Conservation (phyloP, 2,329 filamentous ascomycete genomes). For the Aspergillus sp. region DNA sequence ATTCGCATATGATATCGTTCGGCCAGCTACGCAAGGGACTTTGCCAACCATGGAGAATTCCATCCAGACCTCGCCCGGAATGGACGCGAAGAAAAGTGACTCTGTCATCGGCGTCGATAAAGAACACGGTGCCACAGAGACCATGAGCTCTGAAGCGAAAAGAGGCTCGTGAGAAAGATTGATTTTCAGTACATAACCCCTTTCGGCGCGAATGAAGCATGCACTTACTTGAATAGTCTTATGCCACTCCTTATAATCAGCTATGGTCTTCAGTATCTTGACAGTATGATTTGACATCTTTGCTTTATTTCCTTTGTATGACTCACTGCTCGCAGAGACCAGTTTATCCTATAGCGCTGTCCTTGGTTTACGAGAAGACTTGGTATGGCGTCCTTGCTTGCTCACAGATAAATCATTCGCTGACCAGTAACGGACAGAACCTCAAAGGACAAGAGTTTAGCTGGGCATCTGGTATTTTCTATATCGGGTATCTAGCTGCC, state of each 20-base stretch:
- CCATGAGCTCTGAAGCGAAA: conserved; percentile 12
- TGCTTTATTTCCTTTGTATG: background rate
- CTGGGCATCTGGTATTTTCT: conserved; percentile 25
- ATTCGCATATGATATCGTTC: background rate
- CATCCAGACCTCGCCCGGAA: background rate
- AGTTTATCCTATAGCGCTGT: conserved; percentile 18
- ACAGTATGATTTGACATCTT: conserved; percentile 18
- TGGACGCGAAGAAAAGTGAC: background rate
- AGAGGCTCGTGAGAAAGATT: conserved; percentile 15
- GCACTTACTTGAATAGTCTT: conserved; percentile 5
- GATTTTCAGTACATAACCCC: conserved; percentile 10
- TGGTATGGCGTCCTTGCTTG: conserved; percentile 1
- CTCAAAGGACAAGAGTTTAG: conserved; percentile 15
- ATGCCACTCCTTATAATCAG: conserved; percentile 21
- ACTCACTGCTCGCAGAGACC: conserved; percentile 10
- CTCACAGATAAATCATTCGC: background rate
- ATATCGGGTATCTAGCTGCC: conserved; percentile 28
- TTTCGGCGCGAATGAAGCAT: background rate
- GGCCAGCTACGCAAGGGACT: background rate
- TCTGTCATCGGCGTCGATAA: background rate
- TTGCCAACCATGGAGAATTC: background rate
- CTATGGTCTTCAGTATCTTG: conserved; percentile 29
- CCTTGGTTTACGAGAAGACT: conserved; percentile 14
- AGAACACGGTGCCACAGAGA: conserved; percentile 2
- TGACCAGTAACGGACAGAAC: background rate